Conservation (phyloP, 2,329 filamentous ascomycete genomes). For the Penicillium brevicompactum region DNA sequence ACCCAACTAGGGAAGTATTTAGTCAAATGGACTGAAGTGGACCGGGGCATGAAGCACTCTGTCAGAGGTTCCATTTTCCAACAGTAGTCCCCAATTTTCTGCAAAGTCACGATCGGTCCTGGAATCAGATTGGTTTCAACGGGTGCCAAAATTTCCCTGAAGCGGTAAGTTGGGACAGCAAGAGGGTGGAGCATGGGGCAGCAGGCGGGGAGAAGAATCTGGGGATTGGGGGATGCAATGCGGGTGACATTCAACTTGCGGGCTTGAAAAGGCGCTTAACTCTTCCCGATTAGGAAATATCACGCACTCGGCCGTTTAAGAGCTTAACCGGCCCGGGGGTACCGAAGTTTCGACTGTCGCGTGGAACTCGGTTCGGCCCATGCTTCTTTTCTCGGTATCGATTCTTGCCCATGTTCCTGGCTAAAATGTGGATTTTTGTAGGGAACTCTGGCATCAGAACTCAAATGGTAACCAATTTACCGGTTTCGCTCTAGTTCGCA, state of each 20-base stretch:
- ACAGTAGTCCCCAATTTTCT: background rate
- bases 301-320: constrained; percentile 1
- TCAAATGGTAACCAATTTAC: background rate
- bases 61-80: constrained; percentile 4
- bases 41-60: constrained; percentile 4
- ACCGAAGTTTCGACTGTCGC: background rate
- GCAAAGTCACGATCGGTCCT: background rate
- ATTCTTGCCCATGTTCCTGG: background rate
- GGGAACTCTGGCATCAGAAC: background rate
- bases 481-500: background rate
- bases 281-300: constrained; percentile 1
- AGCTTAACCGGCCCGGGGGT: constrained; percentile 6
- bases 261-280: background rate
- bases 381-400: constrained; percentile 2
- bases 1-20: constrained; percentile 20
- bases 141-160: constrained; percentile 9
- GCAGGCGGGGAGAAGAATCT: constrained; percentile 3
- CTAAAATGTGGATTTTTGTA: background rate
- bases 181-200: constrained; percentile 6
- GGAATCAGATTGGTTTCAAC: background rate
- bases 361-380: constrained; percentile 11
- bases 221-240: background rate
- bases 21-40: constrained; percentile 12
- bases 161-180: constrained; percentile 5
- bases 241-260: background rate